A percentile compares a stretch with the other conserved stretches of the same genome.
These are phyloP conservation scores for Acrodontium crateriforme DNA, from an alignment of 2,329 filamentous ascomycete species.

Conservation along the genomic window DNA sequence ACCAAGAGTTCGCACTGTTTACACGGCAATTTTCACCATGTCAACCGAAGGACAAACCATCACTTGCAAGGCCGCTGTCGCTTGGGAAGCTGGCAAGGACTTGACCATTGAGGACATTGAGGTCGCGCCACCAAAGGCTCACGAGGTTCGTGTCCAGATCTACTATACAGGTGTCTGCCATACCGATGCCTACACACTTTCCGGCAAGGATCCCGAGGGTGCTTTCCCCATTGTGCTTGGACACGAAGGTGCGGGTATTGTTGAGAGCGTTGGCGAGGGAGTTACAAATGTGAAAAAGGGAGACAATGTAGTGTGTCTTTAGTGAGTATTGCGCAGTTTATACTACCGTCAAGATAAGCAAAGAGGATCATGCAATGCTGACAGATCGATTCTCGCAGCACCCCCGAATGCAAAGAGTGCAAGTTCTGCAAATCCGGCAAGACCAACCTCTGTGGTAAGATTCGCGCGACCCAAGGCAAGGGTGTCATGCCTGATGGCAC, in stretches of 20 bases:
- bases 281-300: conserved; percentile 89
- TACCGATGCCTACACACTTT: conserved; percentile 83
- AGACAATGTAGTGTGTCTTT: conserved; percentile 81
- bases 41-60: conserved; percentile 63
- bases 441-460: conserved; percentile 98
- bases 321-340: conserved; percentile 39
- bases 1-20: not conserved
- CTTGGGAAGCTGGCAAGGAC: conserved; percentile 90
- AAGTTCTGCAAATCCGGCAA: conserved; percentile 99
- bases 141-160: conserved; percentile 94
- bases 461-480: conserved; percentile 87
- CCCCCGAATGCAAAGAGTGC: conserved; percentile 92
- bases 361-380: too few species aligned
- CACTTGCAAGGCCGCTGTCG: conserved; percentile 79
- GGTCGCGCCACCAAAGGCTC: conserved; percentile 72
- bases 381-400: conserved; percentile 41
- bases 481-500: conserved; percentile 97
- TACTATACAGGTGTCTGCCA: conserved; percentile 98
- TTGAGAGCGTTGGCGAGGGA: conserved; percentile 87
- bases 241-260: conserved; percentile 82
- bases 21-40: conserved; percentile 26
- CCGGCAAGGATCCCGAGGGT: conserved; percentile 93
- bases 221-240: conserved; percentile 81
- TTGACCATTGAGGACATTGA: conserved; percentile 84
- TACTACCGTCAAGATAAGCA: conserved; percentile 1